Conservation (phyloP, 805 yeast species). For the Nakazawaea ishiwadae region DNA sequence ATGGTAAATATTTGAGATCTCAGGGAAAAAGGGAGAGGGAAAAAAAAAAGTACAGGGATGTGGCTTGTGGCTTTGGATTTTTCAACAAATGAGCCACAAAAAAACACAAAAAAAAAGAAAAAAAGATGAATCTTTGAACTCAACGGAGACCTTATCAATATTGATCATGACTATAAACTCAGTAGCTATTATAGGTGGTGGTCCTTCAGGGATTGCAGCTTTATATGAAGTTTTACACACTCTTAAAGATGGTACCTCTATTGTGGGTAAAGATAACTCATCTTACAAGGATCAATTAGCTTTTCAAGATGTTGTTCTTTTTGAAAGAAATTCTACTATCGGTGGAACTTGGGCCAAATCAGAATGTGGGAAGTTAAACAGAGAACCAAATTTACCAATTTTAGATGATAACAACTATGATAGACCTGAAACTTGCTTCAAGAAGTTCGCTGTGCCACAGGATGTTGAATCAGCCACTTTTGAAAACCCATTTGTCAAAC, state of each 20-base stretch:
- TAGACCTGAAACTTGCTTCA: slow-evolving; percentile 4
- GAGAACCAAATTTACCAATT: slow-evolving; percentile 17
- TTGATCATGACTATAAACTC: slow-evolving; percentile 16
- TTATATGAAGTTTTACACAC: slow-evolving; percentile 27
- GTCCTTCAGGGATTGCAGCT: slow-evolving; percentile 26
- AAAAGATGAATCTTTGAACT: too few species aligned
- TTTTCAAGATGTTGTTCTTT: slow-evolving; percentile 31
- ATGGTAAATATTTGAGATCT: too few species aligned
- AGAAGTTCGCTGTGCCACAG: slow-evolving; percentile 15
- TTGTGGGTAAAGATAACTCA: slow-evolving; percentile 14
- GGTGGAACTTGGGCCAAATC: slow-evolving; percentile 37
- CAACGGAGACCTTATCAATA: not conserved
- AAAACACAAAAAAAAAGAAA: not conserved
- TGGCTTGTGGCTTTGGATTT: too few species aligned
- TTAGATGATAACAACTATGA: slow-evolving; percentile 6
- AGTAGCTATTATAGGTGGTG: slow-evolving; percentile 29
- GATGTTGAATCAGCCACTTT: slow-evolving; percentile 26
- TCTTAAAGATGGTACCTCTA: slow-evolving; percentile 21
- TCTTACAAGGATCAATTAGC: slow-evolving; percentile 18
- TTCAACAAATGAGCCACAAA: too few species aligned
- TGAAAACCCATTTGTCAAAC: slow-evolving; percentile 27
- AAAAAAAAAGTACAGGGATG: too few species aligned
- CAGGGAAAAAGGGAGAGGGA: too few species aligned
- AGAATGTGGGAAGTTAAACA: slow-evolving; percentile 15
- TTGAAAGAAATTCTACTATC: slow-evolving; percentile 31